A percentile compares a stretch with the other conserved stretches of the same genome.
Evolutionary conservation across 441 rosid genomes (phyloP).

Genomic region (Croton laevigatus): DNA sequence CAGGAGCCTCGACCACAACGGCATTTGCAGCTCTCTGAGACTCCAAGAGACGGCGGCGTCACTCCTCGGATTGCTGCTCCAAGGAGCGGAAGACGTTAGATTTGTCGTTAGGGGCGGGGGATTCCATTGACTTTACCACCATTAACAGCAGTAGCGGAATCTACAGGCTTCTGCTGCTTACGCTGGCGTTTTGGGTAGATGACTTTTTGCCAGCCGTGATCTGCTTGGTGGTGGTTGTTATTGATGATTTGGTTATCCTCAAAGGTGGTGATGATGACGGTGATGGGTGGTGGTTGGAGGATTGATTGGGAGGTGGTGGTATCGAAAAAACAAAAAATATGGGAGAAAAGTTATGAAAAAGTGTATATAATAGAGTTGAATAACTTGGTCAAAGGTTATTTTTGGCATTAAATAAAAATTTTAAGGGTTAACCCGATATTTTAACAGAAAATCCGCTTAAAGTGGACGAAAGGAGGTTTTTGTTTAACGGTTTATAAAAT

Average conservation of each 20-base stretch:
- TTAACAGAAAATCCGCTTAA: too few species aligned
- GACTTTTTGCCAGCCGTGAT: conserved; percentile 83
- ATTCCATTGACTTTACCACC: conserved; percentile 34
- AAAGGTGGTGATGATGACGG: too few species aligned
- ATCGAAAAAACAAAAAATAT: too few species aligned
- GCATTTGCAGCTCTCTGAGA: conserved; percentile 41
- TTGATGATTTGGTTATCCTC: conserved; percentile 26
- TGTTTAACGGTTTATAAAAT: too few species aligned
- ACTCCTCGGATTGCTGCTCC: conserved; percentile 63
- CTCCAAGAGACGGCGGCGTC: conserved; percentile 48
- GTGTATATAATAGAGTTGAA: too few species aligned
- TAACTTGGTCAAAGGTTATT: too few species aligned
- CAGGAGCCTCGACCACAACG: conserved; percentile 18
- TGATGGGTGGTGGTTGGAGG: too few species aligned
- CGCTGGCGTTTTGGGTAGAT: conserved; percentile 65
- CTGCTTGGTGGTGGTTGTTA: conserved; percentile 20
- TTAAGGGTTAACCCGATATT: too few species aligned
- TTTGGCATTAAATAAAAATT: too few species aligned
- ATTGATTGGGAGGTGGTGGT: too few species aligned
- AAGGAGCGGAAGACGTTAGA: conserved; percentile 50
- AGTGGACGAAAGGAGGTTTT: too few species aligned
- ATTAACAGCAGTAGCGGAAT: conserved; percentile 15
- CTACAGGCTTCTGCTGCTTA: conserved; percentile 52
- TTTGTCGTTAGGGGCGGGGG: conserved; percentile 23
- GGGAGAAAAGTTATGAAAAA: too few species aligned